Evolutionary conservation across 2,329 filamentous ascomycete genomes (phyloP), one percentile per base, ranked within the genome.

Genomic region (Fusarium begoniae): DNA sequence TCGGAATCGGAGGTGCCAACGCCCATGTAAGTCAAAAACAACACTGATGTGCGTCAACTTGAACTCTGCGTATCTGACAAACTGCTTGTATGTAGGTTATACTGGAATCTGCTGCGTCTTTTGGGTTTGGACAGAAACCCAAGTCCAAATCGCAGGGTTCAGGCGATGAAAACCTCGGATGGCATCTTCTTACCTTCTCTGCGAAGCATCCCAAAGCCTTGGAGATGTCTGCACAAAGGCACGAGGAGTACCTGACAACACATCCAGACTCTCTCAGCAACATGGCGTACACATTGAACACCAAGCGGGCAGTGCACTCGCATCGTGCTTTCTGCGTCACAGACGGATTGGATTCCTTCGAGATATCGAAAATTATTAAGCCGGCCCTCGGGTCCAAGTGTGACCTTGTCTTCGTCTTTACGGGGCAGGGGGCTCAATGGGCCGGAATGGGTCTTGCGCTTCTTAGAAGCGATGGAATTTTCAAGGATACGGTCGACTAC

Each of bases 31-130:
- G 47, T 61, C 26, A 43, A 60, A 38, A 51, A 26, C 35, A 51
- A 43, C 22, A 51, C 37, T 61, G 57, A 53, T 53, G 28, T 61
- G 57, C 28, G n/a, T 44, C 28, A 44, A 53, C 47, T 51, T 43
- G 28, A 43, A 32, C 57, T 55, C 24, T 20, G 35, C 22, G 37
- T 30, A 55, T 55, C 51, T 61, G 45, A 61, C 38, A 53, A 28
- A 37, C 28, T 43, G 37, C 57, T 53, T 51, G 47, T 53, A 61
- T 61, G 28, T 61, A 61, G 57, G 57, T 61, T 53, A 61, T 53
- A 44, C 45, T 61, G 53, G 47, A 61, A 53, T 61, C 57, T 61
- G 57, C 57, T 61, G 57, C 57, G 17, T 61, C 57, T 61, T 61
- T 61, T 43, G 57, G 57, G 22, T 26, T 26, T 37, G 57, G 57